phyloP scores from a whole-genome alignment of 441 rosid genomes.

The Raphanus hybrid region DNA sequence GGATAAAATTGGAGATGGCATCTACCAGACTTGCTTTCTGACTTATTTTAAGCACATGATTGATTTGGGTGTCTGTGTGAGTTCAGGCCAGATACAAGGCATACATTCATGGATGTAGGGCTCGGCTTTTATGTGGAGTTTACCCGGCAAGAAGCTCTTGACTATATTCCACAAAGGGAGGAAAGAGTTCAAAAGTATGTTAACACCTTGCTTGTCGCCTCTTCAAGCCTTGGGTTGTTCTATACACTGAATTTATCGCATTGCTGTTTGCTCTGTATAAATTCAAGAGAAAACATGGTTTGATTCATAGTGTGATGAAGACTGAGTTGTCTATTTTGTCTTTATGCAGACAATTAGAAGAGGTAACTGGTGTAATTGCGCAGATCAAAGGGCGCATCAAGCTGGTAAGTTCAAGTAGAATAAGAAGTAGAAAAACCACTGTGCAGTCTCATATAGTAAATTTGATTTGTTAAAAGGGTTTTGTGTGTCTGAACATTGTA shows the following conservation, averaged over 20 bases:
- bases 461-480: not conserved
- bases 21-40: slow-evolving; percentile 5
- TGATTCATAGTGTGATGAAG: not conserved
- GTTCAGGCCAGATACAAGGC: slow-evolving; percentile 74
- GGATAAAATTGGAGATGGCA: not conserved
- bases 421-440: not conserved
- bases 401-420: slow-evolving; percentile 51
- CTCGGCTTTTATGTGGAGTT: slow-evolving; percentile 90
- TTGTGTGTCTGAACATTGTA: slow-evolving; percentile 1
- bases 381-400: slow-evolving; percentile 81
- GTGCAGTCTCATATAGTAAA: not conserved
- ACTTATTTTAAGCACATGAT: not conserved
- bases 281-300: not conserved
- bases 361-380: slow-evolving; percentile 57
- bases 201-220: slow-evolving; percentile 5
- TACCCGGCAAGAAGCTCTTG: slow-evolving; percentile 86
- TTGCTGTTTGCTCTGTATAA: not conserved
- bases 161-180: slow-evolving; percentile 62
- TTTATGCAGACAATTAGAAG: slow-evolving; percentile 62
- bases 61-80: not conserved
- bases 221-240: not conserved
- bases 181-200: slow-evolving; percentile 62
- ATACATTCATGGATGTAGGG: slow-evolving; percentile 78
- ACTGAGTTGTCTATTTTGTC: slow-evolving; percentile 14
- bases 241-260: not conserved